These are phyloP conservation scores for Neoboletus magnificus DNA, from an alignment of 768 basidiomycete genomes.

Conservation along the genomic window DNA sequence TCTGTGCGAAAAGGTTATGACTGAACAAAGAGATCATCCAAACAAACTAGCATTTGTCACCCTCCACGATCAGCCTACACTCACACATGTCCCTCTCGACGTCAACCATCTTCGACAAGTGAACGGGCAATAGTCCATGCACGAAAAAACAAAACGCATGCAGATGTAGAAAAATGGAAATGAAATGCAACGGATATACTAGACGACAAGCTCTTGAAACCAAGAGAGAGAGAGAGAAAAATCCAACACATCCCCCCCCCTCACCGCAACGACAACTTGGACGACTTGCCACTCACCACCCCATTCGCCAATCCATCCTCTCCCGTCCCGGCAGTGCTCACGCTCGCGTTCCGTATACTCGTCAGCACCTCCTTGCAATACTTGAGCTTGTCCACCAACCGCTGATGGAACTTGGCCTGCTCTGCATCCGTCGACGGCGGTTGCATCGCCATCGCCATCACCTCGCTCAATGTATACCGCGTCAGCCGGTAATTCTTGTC, in stretches of 20 bases:
- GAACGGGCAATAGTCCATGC: too few species aligned
- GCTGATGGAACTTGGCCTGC: conserved; percentile 56
- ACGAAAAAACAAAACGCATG: too few species aligned
- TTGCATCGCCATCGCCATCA: conserved; percentile 57
- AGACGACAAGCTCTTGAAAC: background rate
- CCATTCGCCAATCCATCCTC: conserved; percentile 23
- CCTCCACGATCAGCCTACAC: too few species aligned
- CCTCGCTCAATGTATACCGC: conserved; percentile 64
- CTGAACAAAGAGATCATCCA: background rate
- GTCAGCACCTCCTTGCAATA: conserved; percentile 83
- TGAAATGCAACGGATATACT: background rate
- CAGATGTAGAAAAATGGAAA: background rate
- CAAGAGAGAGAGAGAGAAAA: too few species aligned
- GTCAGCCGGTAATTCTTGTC: conserved; percentile 83
- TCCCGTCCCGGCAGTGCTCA: background rate
- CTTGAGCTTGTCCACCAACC: conserved; percentile 66
- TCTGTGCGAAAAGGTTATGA: background rate
- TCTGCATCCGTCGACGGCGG: conserved; percentile 46
- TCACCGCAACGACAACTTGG: conserved; percentile 19
- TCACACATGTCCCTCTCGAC: too few species aligned
- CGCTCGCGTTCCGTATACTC: conserved; percentile 63
- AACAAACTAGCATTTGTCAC: too few species aligned
- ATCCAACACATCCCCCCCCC: background rate
- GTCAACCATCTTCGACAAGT: too few species aligned
- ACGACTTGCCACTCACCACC: conserved; percentile 14